Percentiles rank a stretch among this genome's conserved stretches.
Conservation (phyloP, 129 eudicot species). For the Kitagawia praeruptora region DNA sequence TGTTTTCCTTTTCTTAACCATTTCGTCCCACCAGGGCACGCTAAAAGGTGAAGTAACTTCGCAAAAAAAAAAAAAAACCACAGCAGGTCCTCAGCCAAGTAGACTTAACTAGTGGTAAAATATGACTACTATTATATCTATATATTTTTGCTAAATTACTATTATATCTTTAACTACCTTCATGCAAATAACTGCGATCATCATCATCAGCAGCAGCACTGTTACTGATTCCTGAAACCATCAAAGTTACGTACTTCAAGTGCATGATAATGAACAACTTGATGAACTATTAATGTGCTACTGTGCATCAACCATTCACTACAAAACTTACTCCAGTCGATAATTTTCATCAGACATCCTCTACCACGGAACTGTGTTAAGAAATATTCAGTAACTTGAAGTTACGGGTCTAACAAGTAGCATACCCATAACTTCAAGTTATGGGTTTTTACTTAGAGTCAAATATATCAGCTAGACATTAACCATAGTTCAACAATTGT, state of each 20-base stretch:
- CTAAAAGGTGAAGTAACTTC: not conserved
- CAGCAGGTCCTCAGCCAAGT: not conserved
- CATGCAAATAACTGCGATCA: not conserved
- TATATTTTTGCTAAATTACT: too few relatives aligned
- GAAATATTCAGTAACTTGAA: too few relatives aligned
- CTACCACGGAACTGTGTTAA: not conserved
- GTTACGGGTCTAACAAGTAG: too few relatives aligned
- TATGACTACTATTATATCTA: not conserved
- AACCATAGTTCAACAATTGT: too few relatives aligned
- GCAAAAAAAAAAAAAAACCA: not conserved
- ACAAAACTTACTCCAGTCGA: conserved; percentile 4
- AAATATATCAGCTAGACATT: too few relatives aligned
- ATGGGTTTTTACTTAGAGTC: too few relatives aligned
- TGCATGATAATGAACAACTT: not conserved
- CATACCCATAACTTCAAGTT: too few relatives aligned
- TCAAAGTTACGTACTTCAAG: not conserved
- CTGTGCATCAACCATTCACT: not conserved
- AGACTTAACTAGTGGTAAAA: not conserved
- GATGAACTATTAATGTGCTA: not conserved
- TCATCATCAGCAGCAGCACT: not conserved
- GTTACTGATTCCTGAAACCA: not conserved
- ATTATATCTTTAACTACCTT: not conserved
- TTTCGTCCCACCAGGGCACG: conserved; percentile 1
- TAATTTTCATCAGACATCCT: not conserved
- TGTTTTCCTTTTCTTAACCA: not conserved